A percentile compares a stretch with the other conserved stretches of the same genome.
phyloP scores from a whole-genome alignment of 768 basidiomycete species.

The Polyporus arcularius region DNA sequence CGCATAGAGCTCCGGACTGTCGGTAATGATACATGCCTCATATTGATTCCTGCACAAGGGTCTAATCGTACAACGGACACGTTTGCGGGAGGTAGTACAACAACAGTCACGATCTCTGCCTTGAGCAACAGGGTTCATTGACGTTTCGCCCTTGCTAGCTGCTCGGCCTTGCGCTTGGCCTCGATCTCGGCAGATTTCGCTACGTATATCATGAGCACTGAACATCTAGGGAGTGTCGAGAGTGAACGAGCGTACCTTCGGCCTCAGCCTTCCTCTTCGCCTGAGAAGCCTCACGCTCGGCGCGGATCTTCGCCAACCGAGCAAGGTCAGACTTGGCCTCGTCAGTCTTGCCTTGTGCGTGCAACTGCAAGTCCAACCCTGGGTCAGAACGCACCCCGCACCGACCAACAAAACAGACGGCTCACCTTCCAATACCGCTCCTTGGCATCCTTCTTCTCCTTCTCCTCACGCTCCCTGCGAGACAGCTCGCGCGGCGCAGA shows the following conservation, averaged over 20 bases:
- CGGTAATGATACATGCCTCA: too few relatives aligned
- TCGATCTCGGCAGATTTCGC: conserved; percentile 67
- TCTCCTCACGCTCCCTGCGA: conserved; percentile 83
- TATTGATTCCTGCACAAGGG: too few relatives aligned
- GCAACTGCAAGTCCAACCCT: conserved; percentile 46
- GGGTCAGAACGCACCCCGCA: not conserved
- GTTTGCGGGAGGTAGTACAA: too few relatives aligned
- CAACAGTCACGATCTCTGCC: too few relatives aligned
- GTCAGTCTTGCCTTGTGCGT: conserved; percentile 82
- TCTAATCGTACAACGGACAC: too few relatives aligned
- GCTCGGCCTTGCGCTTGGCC: conserved; percentile 49
- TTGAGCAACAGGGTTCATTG: not conserved
- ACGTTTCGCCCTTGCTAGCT: conserved; percentile 20
- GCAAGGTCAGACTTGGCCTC: conserved; percentile 88
- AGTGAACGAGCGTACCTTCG: conserved; percentile 55
- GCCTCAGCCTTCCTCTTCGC: conserved; percentile 88
- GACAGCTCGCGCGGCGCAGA: conserved; percentile 59
- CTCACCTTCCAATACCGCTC: conserved; percentile 85
- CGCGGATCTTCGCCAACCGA: conserved; percentile 81
- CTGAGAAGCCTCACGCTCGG: conserved; percentile 85
- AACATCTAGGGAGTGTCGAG: not conserved
- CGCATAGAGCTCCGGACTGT: too few relatives aligned
- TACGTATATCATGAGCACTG: conserved; percentile 25
- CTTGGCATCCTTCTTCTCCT: conserved; percentile 89
- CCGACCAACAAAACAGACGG: not conserved